These are phyloP conservation scores for Citeromyces siamensis DNA, from an alignment of 1,139 yeast species.

Conservation along the genomic window DNA sequence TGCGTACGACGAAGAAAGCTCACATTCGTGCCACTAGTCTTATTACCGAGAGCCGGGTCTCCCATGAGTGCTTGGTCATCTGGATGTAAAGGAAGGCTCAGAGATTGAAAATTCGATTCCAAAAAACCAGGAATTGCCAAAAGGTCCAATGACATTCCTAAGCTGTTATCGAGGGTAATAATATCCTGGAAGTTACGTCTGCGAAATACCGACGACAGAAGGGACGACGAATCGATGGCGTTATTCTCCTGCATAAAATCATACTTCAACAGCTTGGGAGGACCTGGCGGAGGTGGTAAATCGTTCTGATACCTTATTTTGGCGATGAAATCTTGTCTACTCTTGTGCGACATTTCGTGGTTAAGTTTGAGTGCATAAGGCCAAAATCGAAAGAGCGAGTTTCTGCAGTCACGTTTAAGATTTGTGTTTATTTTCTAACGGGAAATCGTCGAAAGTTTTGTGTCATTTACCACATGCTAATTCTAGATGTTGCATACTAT, in stretches of 20 bases:
- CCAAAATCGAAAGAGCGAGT: too few species aligned
- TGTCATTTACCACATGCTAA: too few species aligned
- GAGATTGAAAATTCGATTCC: constrained; percentile 27
- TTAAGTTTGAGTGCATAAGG: too few species aligned
- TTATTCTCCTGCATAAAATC: constrained; percentile 15
- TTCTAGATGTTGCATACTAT: too few species aligned
- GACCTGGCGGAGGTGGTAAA: constrained; percentile 88
- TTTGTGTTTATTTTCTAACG: too few species aligned
- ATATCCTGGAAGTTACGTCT: constrained; percentile 60
- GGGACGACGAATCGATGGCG: constrained; percentile 47
- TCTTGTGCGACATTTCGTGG: constrained; percentile 8
- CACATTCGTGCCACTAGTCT: constrained; percentile 45
- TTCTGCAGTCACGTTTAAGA: too few species aligned
- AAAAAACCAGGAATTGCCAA: constrained; percentile 57
- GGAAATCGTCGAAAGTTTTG: too few species aligned
- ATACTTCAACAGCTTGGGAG: constrained; percentile 70
- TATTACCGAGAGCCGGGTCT: constrained; percentile 41
- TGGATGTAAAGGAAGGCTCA: constrained; percentile 38
- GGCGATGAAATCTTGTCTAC: constrained; percentile 79
- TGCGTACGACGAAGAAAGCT: constrained; percentile 91
- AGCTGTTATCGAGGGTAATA: constrained; percentile 57
- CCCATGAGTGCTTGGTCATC: constrained; percentile 66
- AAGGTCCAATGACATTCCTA: constrained; percentile 75
- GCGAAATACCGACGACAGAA: constrained; percentile 64
- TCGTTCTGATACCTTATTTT: constrained; percentile 77